These are phyloP conservation scores for Tylopilus vinaceipallidus DNA, from an alignment of 768 basidiomycete genomes.

Conservation along the genomic window DNA sequence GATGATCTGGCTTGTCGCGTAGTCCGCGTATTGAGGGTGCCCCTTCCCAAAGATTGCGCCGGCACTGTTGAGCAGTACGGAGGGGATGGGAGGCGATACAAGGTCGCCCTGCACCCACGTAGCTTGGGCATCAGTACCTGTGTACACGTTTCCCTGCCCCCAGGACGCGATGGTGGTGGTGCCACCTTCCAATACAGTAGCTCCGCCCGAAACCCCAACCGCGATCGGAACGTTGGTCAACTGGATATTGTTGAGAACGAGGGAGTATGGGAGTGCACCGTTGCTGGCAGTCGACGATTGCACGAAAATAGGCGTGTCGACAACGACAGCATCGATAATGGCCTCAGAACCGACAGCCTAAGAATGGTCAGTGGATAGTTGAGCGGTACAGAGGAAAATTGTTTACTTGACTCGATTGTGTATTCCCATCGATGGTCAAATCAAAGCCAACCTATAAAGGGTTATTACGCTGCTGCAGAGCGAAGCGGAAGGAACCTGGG, in stretches of 20 bases:
- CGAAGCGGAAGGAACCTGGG: too few relatives aligned
- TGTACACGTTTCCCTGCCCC: slow-evolving; percentile 73
- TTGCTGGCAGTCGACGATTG: slow-evolving; percentile 34
- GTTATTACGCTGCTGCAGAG: too few relatives aligned
- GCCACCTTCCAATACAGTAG: slow-evolving; percentile 36
- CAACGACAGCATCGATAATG: slow-evolving; percentile 45
- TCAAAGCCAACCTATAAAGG: slow-evolving; percentile 44
- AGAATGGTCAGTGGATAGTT: background rate
- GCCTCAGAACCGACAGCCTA: slow-evolving; percentile 43
- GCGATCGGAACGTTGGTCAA: slow-evolving; percentile 34
- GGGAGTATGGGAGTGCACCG: slow-evolving; percentile 30
- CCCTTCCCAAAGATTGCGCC: slow-evolving; percentile 61
- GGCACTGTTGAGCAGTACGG: slow-evolving; percentile 49
- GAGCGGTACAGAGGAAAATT: background rate
- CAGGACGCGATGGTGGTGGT: slow-evolving; percentile 47
- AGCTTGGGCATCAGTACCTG: slow-evolving; percentile 44
- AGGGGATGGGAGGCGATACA: slow-evolving; percentile 46
- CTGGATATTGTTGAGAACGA: slow-evolving; percentile 36
- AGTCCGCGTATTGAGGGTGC: slow-evolving; percentile 65
- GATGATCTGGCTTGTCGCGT: slow-evolving; percentile 59
- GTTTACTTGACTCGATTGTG: slow-evolving; percentile 32
- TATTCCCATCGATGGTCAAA: slow-evolving; percentile 38
- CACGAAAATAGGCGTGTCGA: slow-evolving; percentile 45
- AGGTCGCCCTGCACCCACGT: slow-evolving; percentile 53
- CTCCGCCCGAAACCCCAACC: slow-evolving; percentile 32